Evolutionary conservation across 176 grass and related monocot genomes (phyloP).

Genomic region (Aegilops umbellulata): DNA sequence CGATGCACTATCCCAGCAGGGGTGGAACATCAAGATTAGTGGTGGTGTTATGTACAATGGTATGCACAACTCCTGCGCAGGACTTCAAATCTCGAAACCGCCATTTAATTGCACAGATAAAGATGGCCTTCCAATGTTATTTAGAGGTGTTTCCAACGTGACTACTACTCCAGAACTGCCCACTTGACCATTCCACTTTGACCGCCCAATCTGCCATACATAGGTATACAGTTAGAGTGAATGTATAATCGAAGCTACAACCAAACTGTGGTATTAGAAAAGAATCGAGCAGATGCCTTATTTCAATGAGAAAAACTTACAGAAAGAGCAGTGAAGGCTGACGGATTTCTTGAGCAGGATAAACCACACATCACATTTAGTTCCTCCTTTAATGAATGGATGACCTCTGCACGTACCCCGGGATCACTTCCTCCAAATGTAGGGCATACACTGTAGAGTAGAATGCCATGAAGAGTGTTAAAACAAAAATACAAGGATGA

Average conservation of each 20-base stretch:
- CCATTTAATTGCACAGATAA: constrained; percentile 92
- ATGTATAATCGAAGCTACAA: neutral
- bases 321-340: constrained; percentile 70
- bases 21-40: constrained; percentile 13
- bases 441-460: constrained; percentile 58
- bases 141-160: constrained; percentile 77
- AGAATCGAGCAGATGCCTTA: neutral
- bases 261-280: neutral
- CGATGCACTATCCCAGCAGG: constrained; percentile 13
- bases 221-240: constrained; percentile 1
- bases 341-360: constrained; percentile 64
- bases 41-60: constrained; percentile 55
- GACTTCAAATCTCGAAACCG: constrained; percentile 77
- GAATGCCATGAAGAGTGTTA: neutral
- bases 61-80: constrained; percentile 47
- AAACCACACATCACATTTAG: constrained; percentile 77
- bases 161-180: constrained; percentile 87
- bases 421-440: constrained; percentile 89
- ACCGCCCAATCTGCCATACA: constrained; percentile 74
- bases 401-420: constrained; percentile 69
- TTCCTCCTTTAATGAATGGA: constrained; percentile 81
- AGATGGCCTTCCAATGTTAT: constrained; percentile 67
- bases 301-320: constrained; percentile 49
- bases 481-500: neutral
- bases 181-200: constrained; percentile 93